A percentile compares a stretch with the other conserved stretches of the same genome.
These are phyloP conservation scores for Neophaeococcomyces aloes DNA, from an alignment of 2,329 filamentous ascomycete genomes.

Conservation along the genomic window DNA sequence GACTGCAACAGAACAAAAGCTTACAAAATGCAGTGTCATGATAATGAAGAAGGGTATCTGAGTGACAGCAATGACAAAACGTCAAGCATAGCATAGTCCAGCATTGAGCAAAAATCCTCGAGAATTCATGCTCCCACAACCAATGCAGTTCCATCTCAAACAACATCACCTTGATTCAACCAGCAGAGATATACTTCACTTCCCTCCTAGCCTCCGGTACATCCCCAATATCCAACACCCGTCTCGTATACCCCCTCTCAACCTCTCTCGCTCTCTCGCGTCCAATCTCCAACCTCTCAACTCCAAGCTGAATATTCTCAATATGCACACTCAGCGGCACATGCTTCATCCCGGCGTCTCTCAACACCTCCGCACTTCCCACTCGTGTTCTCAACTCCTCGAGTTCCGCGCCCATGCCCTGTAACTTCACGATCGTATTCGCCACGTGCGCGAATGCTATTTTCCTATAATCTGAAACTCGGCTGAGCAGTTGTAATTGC, in stretches of 20 bases:
- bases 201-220: slow-evolving; percentile 24
- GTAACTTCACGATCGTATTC: slow-evolving; percentile 59
- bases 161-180: not conserved
- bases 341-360: slow-evolving; percentile 33
- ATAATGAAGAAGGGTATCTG: not conserved
- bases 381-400: slow-evolving; percentile 63
- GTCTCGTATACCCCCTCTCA: slow-evolving; percentile 49
- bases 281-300: slow-evolving; percentile 59
- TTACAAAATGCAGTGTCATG: not conserved
- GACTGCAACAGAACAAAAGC: not conserved
- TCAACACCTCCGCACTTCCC: slow-evolving; percentile 52
- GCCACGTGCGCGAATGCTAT: slow-evolving; percentile 59
- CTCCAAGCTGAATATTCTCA: slow-evolving; percentile 60
- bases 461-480: slow-evolving; percentile 57
- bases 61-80: not conserved
- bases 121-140: too few species aligned
- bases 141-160: too few species aligned
- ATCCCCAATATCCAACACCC: slow-evolving; percentile 41
- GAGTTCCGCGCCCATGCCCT: slow-evolving; percentile 60
- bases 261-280: slow-evolving; percentile 48
- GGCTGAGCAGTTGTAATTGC: slow-evolving; percentile 53
- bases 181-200: slow-evolving; percentile 2
- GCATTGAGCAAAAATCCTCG: too few species aligned
- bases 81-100: too few species aligned
- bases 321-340: slow-evolving; percentile 65